Percentiles rank a stretch among this genome's conserved stretches.
These are phyloP conservation scores for Wilcoxina mikolae DNA, from an alignment of 495 filamentous ascomycete genomes.

Conservation along the genomic window DNA sequence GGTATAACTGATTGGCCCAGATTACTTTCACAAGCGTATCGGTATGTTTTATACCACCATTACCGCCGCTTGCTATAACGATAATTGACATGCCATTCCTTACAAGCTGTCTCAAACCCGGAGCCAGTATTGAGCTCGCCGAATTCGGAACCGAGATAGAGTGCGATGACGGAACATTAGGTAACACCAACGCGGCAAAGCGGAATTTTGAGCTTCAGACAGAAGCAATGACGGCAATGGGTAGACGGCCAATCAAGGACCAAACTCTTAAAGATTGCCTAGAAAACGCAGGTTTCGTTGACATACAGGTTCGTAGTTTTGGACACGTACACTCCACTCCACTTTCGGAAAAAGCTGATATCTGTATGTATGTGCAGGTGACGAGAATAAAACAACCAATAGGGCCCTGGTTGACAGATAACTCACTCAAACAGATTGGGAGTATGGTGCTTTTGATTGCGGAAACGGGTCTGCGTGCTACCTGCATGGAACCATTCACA, in stretches of 20 bases:
- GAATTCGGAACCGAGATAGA: neutral
- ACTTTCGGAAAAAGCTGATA: too few species aligned
- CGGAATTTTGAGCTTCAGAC: neutral
- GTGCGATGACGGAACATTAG: neutral
- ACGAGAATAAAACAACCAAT: constrained; percentile 28
- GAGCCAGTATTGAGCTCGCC: neutral
- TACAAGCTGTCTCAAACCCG: neutral
- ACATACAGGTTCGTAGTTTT: constrained; percentile 32
- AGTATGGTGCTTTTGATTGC: neutral
- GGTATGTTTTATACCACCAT: neutral
- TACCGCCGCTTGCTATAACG: too few species aligned
- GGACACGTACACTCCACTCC: too few species aligned
- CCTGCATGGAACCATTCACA: neutral
- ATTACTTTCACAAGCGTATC: neutral
- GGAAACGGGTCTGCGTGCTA: neutral
- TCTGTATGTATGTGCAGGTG: too few species aligned
- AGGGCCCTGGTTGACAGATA: constrained; percentile 38
- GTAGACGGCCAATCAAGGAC: neutral
- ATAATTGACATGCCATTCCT: too few species aligned
- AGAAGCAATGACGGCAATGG: neutral
- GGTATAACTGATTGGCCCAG: constrained; percentile 27
- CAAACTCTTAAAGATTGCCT: constrained; percentile 10
- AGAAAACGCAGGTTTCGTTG: constrained; percentile 36
- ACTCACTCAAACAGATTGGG: constrained; percentile 37
- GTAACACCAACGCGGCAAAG: neutral